Conservation (phyloP, 2,329 filamentous ascomycete species). For the Alternaria dauci region DNA sequence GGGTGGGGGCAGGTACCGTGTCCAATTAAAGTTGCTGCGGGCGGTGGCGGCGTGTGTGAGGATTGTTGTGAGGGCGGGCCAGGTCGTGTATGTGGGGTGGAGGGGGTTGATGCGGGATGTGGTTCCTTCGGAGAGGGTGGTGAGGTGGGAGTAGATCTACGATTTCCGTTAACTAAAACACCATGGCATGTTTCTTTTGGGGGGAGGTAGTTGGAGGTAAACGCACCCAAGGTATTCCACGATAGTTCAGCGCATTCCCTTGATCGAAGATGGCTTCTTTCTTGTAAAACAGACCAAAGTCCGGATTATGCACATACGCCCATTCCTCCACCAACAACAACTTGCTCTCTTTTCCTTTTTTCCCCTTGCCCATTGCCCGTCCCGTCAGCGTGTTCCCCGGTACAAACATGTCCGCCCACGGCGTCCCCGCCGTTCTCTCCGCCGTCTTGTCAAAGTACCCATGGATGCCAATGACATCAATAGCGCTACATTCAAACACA, state of each 20-base stretch:
- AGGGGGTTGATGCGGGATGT: conserved; percentile 34
- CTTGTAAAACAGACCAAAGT: conserved; percentile 40
- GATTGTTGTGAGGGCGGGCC: conserved; percentile 33
- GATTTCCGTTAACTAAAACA: too few relatives aligned
- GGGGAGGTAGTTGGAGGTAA: too few relatives aligned
- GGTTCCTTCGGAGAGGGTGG: conserved; percentile 35
- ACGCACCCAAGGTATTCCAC: conserved; percentile 48
- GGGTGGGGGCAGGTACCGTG: conserved; percentile 35
- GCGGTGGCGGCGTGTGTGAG: conserved; percentile 33
- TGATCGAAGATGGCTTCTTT: conserved; percentile 47
- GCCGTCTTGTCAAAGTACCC: conserved; percentile 39
- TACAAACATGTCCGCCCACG: conserved; percentile 47
- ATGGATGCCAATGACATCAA: conserved; percentile 49
- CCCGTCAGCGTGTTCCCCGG: conserved; percentile 46
- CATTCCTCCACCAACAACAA: conserved; percentile 48
- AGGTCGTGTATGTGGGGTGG: conserved; percentile 30
- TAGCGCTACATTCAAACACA: conserved; percentile 41
- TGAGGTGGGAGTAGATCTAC: conserved; percentile 45
- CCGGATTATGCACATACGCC: conserved; percentile 36
- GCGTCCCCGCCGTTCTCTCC: conserved; percentile 40
- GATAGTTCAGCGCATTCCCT: conserved; percentile 46
- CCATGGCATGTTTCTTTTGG: too few relatives aligned
- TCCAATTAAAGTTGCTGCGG: conserved; percentile 45
- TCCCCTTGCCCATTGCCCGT: conserved; percentile 33
- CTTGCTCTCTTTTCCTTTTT: conserved; percentile 36